Percentiles rank a stretch among this genome's conserved stretches.
Conservation (phyloP, 2,329 filamentous ascomycete genomes). For the Hawksworthiomyces lignivorus region DNA sequence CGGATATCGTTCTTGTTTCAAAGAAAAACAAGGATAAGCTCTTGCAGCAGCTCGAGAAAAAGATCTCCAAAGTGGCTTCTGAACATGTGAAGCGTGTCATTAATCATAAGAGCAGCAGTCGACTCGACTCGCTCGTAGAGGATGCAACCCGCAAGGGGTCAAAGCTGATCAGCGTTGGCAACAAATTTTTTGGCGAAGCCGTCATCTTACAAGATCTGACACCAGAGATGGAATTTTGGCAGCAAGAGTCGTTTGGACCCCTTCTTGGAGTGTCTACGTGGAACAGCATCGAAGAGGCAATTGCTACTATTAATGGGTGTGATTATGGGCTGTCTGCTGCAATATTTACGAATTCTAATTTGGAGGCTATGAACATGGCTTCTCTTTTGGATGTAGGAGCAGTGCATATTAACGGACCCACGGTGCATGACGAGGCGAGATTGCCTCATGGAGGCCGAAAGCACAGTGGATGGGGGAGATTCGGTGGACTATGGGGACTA, state of each 20-base stretch:
- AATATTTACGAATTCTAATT: slow-evolving; percentile 65
- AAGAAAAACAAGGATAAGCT: neutral
- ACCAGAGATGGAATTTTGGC: slow-evolving; percentile 66
- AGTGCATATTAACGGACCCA: slow-evolving; percentile 60
- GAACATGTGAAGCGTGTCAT: slow-evolving; percentile 60
- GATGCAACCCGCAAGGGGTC: slow-evolving; percentile 65
- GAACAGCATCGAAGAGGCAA: slow-evolving; percentile 60
- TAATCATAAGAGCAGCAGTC: slow-evolving; percentile 44
- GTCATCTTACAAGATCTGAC: slow-evolving; percentile 53
- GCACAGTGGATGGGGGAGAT: slow-evolving; percentile 55
- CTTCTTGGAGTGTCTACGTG: slow-evolving; percentile 60
- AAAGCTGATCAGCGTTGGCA: no score
- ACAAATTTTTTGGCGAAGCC: slow-evolving; percentile 32
- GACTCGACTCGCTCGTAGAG: slow-evolving; percentile 54
- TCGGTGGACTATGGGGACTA: slow-evolving; percentile 21
- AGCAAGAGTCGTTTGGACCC: slow-evolving; percentile 71
- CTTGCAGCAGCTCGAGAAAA: slow-evolving; percentile 37
- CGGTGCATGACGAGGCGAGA: slow-evolving; percentile 54
- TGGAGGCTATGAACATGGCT: slow-evolving; percentile 47
- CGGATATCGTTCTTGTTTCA: slow-evolving; percentile 59
- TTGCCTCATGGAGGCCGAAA: slow-evolving; percentile 62
- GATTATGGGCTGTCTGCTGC: slow-evolving; percentile 67
- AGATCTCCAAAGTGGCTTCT: slow-evolving; percentile 37
- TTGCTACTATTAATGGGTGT: slow-evolving; percentile 70
- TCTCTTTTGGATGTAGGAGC: slow-evolving; percentile 57